Evolutionary conservation across 2,329 filamentous ascomycete species (phyloP).

Genomic region (Pseudogymnoascus sp.): DNA sequence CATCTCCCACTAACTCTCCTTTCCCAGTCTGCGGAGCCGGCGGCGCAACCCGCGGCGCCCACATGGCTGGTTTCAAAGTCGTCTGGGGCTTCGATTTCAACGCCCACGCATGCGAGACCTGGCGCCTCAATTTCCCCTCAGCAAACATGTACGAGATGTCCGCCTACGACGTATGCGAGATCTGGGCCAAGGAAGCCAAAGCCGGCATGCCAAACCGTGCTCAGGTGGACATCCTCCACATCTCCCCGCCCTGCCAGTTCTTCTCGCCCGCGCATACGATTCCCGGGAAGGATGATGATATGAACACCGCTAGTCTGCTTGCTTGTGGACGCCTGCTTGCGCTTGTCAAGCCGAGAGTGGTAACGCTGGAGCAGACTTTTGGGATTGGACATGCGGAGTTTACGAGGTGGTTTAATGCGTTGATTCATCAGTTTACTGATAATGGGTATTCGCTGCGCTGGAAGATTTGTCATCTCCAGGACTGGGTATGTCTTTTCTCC

Average conservation of each 20-base stretch:
- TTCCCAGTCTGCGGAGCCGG: constrained; percentile 54
- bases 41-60: constrained; percentile 58
- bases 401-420: constrained; percentile 44
- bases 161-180: constrained; percentile 40
- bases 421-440: constrained; percentile 56
- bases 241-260: constrained; percentile 70
- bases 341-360: constrained; percentile 53
- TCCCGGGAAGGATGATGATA: constrained; percentile 49
- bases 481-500: constrained; percentile 30
- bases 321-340: constrained; percentile 47
- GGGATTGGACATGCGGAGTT: constrained; percentile 51
- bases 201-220: neutral
- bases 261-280: constrained; percentile 65
- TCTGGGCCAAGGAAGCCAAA: constrained; percentile 8
- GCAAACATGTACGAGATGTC: constrained; percentile 39
- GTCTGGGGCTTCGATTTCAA: constrained; percentile 58
- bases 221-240: constrained; percentile 56
- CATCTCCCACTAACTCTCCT: neutral
- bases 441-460: constrained; percentile 63
- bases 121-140: constrained; percentile 48
- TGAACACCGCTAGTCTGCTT: constrained; percentile 54
- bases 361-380: constrained; percentile 72
- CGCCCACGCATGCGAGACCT: constrained; percentile 46
- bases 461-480: constrained; percentile 46
- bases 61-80: constrained; percentile 47